Evolutionary conservation across 1,139 yeast species (phyloP).

Genomic region (Yamadazyma blattariae): DNA sequence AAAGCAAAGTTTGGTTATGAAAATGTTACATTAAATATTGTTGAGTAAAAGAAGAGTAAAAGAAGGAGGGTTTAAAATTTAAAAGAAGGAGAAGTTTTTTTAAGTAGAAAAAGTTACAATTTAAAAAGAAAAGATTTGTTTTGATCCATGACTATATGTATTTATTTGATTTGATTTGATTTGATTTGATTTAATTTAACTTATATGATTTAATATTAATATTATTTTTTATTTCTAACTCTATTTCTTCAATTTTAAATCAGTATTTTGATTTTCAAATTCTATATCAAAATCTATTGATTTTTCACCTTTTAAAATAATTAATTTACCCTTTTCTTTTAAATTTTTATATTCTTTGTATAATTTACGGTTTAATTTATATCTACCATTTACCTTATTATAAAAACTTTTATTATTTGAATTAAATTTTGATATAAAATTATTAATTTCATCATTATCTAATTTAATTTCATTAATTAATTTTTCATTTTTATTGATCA

Average conservation of each 20-base stretch:
- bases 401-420: slow-evolving; percentile 15
- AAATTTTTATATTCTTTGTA: slow-evolving; percentile 25
- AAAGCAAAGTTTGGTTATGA: slow-evolving; percentile 57
- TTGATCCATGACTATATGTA: no score
- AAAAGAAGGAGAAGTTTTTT: neutral
- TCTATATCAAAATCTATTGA: slow-evolving; percentile 12
- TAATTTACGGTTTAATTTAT: slow-evolving; percentile 28
- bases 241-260: slow-evolving; percentile 9
- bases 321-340: slow-evolving; percentile 15
- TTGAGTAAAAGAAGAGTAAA: slow-evolving; percentile 35
- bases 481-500: slow-evolving; percentile 14
- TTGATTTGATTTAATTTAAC: no score
- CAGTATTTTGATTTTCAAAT: slow-evolving; percentile 11
- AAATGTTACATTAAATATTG: slow-evolving; percentile 46
- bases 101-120: no score
- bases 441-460: slow-evolving; percentile 12
- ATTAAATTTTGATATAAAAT: slow-evolving; percentile 12
- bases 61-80: neutral
- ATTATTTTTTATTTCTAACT: no score
- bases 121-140: no score
- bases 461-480: slow-evolving; percentile 11
- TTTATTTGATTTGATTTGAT: no score
- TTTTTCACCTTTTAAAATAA: slow-evolving; percentile 7
- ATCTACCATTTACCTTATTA: slow-evolving; percentile 23
- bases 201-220: no score